Base-by-base conservation (phyloP, 441 rosid genomes). In the Gossypium lobatum region DNA sequence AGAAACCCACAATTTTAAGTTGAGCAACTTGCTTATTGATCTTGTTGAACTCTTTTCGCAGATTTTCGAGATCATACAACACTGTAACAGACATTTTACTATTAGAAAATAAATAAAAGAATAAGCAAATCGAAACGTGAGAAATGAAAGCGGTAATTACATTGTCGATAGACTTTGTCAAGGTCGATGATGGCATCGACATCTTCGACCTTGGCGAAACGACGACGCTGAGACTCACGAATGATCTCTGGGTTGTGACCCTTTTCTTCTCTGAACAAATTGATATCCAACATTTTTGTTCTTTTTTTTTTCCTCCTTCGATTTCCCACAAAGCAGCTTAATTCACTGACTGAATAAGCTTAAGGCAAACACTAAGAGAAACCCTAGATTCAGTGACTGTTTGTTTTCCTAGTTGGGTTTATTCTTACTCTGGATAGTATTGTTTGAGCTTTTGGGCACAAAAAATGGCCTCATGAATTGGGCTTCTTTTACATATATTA, bases 131-230 rank as follows among this genome's bases (percentile, higher is more conserved):
- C 58, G 21, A 67, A 46, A 48, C 4, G 37, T 9, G 10, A 28
- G 31, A 46, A 60, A 13, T 21, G 5, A 21, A 11, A 21, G 13
- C 3, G 20, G 11, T 3, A 69, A 25, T 55, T 84, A 91, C 96
- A 87, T 63, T 86, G 86, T 67, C 98, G 91, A 96, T 96, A 90
- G 58, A 81, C 86, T 79, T 84, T 84, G 82, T 94, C 97, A n/a
- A 89, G 95, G 50, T 34, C 53, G 59, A 92, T 86, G 63, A 94
- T 89, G 81, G 88, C 93, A 61, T 91, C 97, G 59, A 94, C 92
- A 57, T 88, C 50, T n/a, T 78, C 89, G 71, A 86, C 90, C 64
- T 52, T 77, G 57, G 95, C 92, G 62, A 79, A 92, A 48, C 98
- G 91, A 7, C 93, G 86, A 0, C 97, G 88, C 52, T 83, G 93